Percentiles rank a stretch among this genome's conserved stretches.
These are phyloP conservation scores for Suhomyces bribrorum DNA, from an alignment of 1,139 yeast genomes.

Conservation along the genomic window DNA sequence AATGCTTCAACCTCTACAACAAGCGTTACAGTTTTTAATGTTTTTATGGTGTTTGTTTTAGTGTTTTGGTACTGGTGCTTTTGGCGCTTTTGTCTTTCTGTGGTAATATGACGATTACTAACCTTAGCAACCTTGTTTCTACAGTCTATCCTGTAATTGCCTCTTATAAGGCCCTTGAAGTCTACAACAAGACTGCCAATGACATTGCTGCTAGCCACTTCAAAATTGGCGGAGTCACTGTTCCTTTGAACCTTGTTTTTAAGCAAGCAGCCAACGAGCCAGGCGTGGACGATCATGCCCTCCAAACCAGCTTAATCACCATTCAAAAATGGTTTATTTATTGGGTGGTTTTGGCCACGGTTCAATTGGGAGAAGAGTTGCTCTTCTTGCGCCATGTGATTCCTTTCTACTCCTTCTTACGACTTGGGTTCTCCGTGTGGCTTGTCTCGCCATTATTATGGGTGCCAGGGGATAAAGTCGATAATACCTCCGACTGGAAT, in stretches of 20 bases:
- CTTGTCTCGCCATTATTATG: slow-evolving; percentile 48
- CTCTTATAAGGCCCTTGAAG: slow-evolving; percentile 53
- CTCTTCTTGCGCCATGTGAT: slow-evolving; percentile 36
- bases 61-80: no score
- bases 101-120: no score
- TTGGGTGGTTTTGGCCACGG: slow-evolving; percentile 53
- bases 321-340: slow-evolving; percentile 60
- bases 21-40: no score
- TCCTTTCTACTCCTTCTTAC: slow-evolving; percentile 51
- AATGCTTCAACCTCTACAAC: no score
- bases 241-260: slow-evolving; percentile 31
- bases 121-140: slow-evolving; percentile 37
- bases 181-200: slow-evolving; percentile 29
- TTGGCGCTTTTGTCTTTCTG: no score
- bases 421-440: slow-evolving; percentile 51
- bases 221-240: slow-evolving; percentile 38
- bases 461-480: slow-evolving; percentile 7
- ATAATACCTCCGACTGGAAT: slow-evolving; percentile 22
- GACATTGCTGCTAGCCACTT: slow-evolving; percentile 28
- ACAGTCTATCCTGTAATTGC: slow-evolving; percentile 54
- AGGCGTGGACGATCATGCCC: slow-evolving; percentile 16
- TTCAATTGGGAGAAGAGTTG: slow-evolving; percentile 34
- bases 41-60: no score
- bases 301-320: slow-evolving; percentile 34
- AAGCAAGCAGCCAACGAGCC: slow-evolving; percentile 16